Conservation (phyloP, 2,329 filamentous ascomycete species). For the Colletotrichum orbiculare region DNA sequence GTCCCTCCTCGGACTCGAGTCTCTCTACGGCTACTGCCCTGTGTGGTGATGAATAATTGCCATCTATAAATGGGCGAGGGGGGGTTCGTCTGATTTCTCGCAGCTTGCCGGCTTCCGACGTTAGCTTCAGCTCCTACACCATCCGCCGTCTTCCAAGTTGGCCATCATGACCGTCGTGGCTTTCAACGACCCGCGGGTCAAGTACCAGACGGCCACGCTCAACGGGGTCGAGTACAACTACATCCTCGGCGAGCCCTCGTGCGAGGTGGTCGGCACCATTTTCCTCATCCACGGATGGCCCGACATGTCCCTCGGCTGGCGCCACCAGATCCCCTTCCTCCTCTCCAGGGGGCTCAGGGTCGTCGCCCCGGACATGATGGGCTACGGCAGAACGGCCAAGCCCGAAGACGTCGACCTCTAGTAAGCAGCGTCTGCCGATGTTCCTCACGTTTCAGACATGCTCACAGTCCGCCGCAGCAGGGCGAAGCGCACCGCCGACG, state of each 20-base stretch:
- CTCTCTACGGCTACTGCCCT: too few relatives aligned
- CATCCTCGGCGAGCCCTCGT: constrained; percentile 57
- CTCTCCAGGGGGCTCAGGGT: constrained; percentile 74
- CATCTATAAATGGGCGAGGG: too few relatives aligned
- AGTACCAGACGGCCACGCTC: constrained; percentile 25
- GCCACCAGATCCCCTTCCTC: constrained; percentile 80
- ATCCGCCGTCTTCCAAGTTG: neutral
- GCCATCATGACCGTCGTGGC: constrained; percentile 6
- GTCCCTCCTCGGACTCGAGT: too few relatives aligned
- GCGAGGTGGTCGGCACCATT: constrained; percentile 51
- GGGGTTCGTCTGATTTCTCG: constrained; percentile 12
- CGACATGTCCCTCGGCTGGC: constrained; percentile 80
- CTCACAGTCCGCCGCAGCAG: constrained; percentile 66
- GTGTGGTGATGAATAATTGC: too few relatives aligned
- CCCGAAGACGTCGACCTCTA: constrained; percentile 52
- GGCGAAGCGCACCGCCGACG: constrained; percentile 75
- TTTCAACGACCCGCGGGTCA: neutral
- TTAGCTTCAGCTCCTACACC: neutral
- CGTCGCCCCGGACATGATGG: constrained; percentile 81
- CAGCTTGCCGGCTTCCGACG: neutral
- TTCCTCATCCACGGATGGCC: constrained; percentile 75
- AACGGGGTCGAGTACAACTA: constrained; percentile 72
- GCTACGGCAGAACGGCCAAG: constrained; percentile 77
- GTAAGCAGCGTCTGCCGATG: neutral
- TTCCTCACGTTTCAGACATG: neutral